Conservation (phyloP, 2,329 filamentous ascomycete species). For the Helotiales sp. region DNA sequence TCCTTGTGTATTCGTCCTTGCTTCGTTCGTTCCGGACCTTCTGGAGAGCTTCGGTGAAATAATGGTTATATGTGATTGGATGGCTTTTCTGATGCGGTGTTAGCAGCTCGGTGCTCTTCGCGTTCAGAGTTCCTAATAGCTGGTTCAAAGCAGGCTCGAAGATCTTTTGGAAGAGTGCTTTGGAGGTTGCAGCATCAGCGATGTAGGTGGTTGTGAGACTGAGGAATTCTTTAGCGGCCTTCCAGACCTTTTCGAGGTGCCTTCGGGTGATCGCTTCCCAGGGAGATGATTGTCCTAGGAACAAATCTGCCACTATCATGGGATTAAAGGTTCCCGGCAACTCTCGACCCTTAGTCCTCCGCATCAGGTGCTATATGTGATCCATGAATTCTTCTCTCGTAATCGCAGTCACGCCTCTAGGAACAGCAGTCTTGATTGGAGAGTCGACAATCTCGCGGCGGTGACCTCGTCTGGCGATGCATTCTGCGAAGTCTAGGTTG, state of each 20-base stretch:
- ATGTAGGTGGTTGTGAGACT: slow-evolving; percentile 44
- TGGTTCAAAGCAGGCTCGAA: slow-evolving; percentile 49
- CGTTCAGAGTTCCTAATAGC: slow-evolving; percentile 45
- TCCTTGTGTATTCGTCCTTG: slow-evolving; percentile 22
- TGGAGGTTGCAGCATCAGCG: slow-evolving; percentile 48
- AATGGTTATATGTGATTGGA: slow-evolving; percentile 59
- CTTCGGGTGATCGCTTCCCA: slow-evolving; percentile 53
- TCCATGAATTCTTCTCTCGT: slow-evolving; percentile 47
- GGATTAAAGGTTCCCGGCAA: slow-evolving; percentile 66
- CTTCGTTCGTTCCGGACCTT: slow-evolving; percentile 26
- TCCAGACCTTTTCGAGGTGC: slow-evolving; percentile 47
- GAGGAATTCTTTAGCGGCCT: slow-evolving; percentile 45
- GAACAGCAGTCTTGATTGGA: slow-evolving; percentile 21
- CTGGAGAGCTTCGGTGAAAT: slow-evolving; percentile 48
- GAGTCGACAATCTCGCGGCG: slow-evolving; percentile 44
- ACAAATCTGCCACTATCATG: slow-evolving; percentile 61
- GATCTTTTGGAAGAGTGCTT: slow-evolving; percentile 45
- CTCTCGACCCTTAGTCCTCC: slow-evolving; percentile 56
- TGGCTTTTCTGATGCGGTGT: slow-evolving; percentile 51
- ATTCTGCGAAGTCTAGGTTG: slow-evolving; percentile 52
- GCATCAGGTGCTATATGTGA: slow-evolving; percentile 48
- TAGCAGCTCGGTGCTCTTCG: slow-evolving; percentile 53
- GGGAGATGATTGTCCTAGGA: slow-evolving; percentile 59
- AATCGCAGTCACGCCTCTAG: slow-evolving; percentile 31
- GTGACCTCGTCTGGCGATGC: slow-evolving; percentile 51